Percentiles rank a stretch among this genome's conserved stretches.
phyloP scores from a whole-genome alignment of 495 filamentous ascomycete species.

The Penicillium atrosanguineum region DNA sequence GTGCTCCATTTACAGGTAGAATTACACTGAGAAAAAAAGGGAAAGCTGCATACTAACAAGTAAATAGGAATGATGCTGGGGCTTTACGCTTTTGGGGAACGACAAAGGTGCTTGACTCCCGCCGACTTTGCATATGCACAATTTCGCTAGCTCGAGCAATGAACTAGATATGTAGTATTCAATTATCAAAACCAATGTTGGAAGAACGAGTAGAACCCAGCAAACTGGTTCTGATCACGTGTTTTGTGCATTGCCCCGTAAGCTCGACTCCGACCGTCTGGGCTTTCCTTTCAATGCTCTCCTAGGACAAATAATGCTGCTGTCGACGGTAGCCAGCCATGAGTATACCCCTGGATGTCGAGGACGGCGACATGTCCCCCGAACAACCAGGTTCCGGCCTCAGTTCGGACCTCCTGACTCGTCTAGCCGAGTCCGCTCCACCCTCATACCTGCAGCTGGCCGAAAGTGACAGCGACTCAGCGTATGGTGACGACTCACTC shows the following conservation, averaged over 20 bases:
- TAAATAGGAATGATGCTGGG: constrained; percentile 37
- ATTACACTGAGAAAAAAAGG: neutral
- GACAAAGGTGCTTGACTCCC: constrained; percentile 34
- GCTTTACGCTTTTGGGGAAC: constrained; percentile 43
- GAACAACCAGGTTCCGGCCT: neutral
- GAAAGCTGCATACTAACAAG: neutral
- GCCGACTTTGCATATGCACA: constrained; percentile 42
- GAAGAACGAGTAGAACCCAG: too few relatives aligned
- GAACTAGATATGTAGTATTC: neutral
- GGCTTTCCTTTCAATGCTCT: too few relatives aligned
- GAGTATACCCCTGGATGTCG: constrained; percentile 6
- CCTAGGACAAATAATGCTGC: neutral
- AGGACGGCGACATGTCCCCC: neutral
- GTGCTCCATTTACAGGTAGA: constrained; percentile 36
- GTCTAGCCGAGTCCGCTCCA: neutral
- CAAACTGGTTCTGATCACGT: too few relatives aligned
- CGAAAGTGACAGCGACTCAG: constrained; percentile 17
- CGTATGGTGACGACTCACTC: constrained; percentile 22
- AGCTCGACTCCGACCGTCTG: neutral
- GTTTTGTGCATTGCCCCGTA: too few relatives aligned
- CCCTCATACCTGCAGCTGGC: constrained; percentile 1
- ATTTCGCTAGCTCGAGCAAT: constrained; percentile 9
- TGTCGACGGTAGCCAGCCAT: constrained; percentile 3
- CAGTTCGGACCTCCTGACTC: neutral
- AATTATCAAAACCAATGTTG: too few relatives aligned